Evolutionary conservation across 192 early-diverging fungal genomes (phyloP).

Genomic region (Coemansia sp.): DNA sequence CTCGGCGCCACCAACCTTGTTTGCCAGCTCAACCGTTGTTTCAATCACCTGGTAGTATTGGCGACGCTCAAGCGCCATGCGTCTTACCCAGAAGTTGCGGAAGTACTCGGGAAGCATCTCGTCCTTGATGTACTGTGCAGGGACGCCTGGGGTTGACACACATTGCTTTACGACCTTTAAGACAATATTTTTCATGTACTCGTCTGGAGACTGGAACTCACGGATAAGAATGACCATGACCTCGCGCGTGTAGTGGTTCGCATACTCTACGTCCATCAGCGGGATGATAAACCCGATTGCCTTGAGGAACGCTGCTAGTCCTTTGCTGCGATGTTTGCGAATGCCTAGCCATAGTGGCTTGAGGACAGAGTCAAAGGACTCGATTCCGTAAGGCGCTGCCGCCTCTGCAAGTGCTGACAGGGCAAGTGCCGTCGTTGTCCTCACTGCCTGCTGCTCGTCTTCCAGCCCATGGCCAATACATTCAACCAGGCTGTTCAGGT

Average conservation of each 20-base stretch:
- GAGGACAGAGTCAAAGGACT: slow-evolving; percentile 90
- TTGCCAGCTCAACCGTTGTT: slow-evolving; percentile 93
- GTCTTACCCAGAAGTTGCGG: slow-evolving; percentile 95
- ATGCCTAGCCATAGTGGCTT: slow-evolving; percentile 92
- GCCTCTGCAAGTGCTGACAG: slow-evolving; percentile 95
- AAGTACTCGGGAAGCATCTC: slow-evolving; percentile 96
- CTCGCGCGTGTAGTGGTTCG: slow-evolving; percentile 91
- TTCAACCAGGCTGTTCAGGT: slow-evolving; percentile 89
- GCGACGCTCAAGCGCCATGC: slow-evolving; percentile 94
- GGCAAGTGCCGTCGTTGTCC: slow-evolving; percentile 92
- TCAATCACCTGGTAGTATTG: slow-evolving; percentile 93
- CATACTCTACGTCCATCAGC: slow-evolving; percentile 94
- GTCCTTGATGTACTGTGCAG: slow-evolving; percentile 77
- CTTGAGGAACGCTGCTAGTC: slow-evolving; percentile 95
- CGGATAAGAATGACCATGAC: slow-evolving; percentile 90
- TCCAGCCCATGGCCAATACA: slow-evolving; percentile 87
- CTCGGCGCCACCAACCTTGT: slow-evolving; percentile 89
- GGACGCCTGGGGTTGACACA: slow-evolving; percentile 89
- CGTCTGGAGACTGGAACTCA: slow-evolving; percentile 97
- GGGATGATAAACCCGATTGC: slow-evolving; percentile 99
- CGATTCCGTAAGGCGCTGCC: slow-evolving; percentile 97
- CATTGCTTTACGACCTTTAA: slow-evolving; percentile 97
- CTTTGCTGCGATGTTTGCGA: slow-evolving; percentile 92
- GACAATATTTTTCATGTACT: slow-evolving; percentile 99
- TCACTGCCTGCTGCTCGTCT: slow-evolving; percentile 96